phyloP scores from a whole-genome alignment of 2,329 filamentous ascomycete genomes.

The Fusarium drepaniforme region DNA sequence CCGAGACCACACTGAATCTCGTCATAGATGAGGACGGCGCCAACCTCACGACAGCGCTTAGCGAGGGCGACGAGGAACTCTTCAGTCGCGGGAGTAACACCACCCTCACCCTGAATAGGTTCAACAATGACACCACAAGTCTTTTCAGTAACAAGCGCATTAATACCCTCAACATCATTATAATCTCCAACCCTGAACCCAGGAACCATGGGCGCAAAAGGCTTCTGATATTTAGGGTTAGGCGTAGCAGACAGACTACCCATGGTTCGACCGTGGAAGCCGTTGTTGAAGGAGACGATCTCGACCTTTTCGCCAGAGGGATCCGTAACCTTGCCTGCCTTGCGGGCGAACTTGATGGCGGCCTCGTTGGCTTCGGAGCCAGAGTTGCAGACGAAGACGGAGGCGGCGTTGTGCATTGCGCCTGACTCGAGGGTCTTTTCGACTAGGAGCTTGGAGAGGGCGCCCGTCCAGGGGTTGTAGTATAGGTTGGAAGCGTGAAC shows the following conservation, averaged over 20 bases:
- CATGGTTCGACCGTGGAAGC: conserved; percentile 98
- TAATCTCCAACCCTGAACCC: conserved; percentile 89
- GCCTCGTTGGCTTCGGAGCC: conserved; percentile 98
- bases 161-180: conserved; percentile 82
- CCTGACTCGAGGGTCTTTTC: conserved; percentile 83
- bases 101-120: conserved; percentile 97
- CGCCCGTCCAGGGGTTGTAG: conserved; percentile 95
- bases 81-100: conserved; percentile 84
- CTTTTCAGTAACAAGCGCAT: conserved; percentile 80
- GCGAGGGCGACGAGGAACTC: conserved; percentile 90
- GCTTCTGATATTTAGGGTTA: conserved; percentile 97
- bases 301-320: conserved; percentile 81
- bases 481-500: conserved; percentile 97
- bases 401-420: conserved; percentile 82
- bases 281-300: conserved; percentile 89
- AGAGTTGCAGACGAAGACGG: conserved; percentile 95
- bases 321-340: conserved; percentile 83
- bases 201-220: conserved; percentile 95
- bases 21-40: conserved; percentile 91
- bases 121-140: conserved; percentile 97
- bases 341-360: conserved; percentile 95
- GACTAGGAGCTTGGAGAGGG: conserved; percentile 86
- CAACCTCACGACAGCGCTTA: conserved; percentile 85
- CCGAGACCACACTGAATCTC: conserved; percentile 97
- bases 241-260: conserved; percentile 94